A percentile compares a stretch with the other conserved stretches of the same genome.
These are phyloP conservation scores for Circinella minor DNA, from an alignment of 371 early-diverging fungal genomes.

Conservation along the genomic window DNA sequence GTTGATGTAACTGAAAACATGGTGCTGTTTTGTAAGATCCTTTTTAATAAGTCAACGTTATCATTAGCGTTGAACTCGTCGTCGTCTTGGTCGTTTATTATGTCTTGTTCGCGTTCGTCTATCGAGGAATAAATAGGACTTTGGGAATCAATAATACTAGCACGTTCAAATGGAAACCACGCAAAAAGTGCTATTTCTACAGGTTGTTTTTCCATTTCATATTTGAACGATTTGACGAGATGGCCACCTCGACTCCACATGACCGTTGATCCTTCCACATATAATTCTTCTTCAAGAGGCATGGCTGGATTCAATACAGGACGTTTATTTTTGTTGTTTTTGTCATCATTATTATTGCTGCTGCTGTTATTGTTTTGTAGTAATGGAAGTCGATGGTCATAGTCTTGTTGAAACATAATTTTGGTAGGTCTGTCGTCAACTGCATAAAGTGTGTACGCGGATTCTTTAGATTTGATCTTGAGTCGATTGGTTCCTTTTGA, in stretches of 20 bases:
- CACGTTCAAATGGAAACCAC: conserved; percentile 25
- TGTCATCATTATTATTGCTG: background rate
- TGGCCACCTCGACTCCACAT: conserved; percentile 28
- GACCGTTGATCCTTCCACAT: conserved; percentile 18
- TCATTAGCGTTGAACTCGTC: background rate
- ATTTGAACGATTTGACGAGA: conserved; percentile 19
- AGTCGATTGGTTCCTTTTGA: conserved; percentile 7
- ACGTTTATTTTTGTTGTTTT: background rate
- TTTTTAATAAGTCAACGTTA: conserved; percentile 4
- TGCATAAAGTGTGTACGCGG: conserved; percentile 16
- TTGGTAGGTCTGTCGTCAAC: conserved; percentile 11
- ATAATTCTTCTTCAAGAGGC: conserved; percentile 27
- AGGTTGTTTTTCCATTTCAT: conserved; percentile 14
- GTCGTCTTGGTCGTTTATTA: background rate
- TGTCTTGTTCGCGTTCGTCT: conserved; percentile 7
- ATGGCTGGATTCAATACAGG: conserved; percentile 12
- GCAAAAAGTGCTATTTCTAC: conserved; percentile 25
- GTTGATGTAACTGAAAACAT: background rate
- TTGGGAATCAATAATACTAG: background rate
- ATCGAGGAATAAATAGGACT: background rate
- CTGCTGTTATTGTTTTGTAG: no score
- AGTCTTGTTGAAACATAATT: background rate
- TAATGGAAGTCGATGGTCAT: background rate
- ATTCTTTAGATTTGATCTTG: conserved; percentile 3
- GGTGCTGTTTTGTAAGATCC: background rate